Percentiles rank a stretch among this genome's conserved stretches.
These are phyloP conservation scores for Pyrenophora graminea DNA, from an alignment of 2,329 filamentous ascomycete genomes.

Conservation along the genomic window DNA sequence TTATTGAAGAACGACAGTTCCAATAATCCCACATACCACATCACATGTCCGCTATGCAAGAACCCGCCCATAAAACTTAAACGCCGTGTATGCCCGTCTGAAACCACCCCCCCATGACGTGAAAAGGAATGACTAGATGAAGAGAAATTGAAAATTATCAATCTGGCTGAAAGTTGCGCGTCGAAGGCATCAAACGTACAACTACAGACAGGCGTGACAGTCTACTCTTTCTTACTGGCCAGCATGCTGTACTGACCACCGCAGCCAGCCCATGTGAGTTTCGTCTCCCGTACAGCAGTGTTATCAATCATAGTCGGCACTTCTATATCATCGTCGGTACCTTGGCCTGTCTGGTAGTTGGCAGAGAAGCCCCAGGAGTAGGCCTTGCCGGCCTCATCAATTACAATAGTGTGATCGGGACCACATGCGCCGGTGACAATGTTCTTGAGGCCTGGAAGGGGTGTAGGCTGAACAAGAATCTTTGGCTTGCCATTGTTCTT, in stretches of 20 bases:
- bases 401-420: slow-evolving; percentile 73
- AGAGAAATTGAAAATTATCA: slow-evolving; percentile 13
- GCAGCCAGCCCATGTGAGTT: slow-evolving; percentile 78
- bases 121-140: slow-evolving; percentile 9
- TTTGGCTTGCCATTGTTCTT: slow-evolving; percentile 66
- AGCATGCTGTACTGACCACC: slow-evolving; percentile 81
- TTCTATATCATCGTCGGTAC: slow-evolving; percentile 77
- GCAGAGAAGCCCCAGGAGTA: slow-evolving; percentile 81
- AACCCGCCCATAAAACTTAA: slow-evolving; percentile 12
- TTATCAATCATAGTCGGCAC: slow-evolving; percentile 82
- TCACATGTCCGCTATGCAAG: slow-evolving; percentile 12
- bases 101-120: neutral
- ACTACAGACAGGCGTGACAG: neutral
- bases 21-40: slow-evolving; percentile 5
- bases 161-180: neutral
- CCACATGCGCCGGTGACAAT: slow-evolving; percentile 65
- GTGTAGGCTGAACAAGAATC: slow-evolving; percentile 70
- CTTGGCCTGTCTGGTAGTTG: slow-evolving; percentile 80
- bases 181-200: neutral
- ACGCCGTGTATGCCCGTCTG: slow-evolving; percentile 31
- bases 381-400: slow-evolving; percentile 70
- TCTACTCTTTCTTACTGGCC: slow-evolving; percentile 44
- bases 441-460: slow-evolving; percentile 62
- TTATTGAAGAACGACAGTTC: slow-evolving; percentile 4
- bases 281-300: slow-evolving; percentile 74